A percentile compares a stretch with the other conserved stretches of the same genome.
phyloP scores from a whole-genome alignment of 2,329 filamentous ascomycete genomes.

The Penicillium sumatraense region DNA sequence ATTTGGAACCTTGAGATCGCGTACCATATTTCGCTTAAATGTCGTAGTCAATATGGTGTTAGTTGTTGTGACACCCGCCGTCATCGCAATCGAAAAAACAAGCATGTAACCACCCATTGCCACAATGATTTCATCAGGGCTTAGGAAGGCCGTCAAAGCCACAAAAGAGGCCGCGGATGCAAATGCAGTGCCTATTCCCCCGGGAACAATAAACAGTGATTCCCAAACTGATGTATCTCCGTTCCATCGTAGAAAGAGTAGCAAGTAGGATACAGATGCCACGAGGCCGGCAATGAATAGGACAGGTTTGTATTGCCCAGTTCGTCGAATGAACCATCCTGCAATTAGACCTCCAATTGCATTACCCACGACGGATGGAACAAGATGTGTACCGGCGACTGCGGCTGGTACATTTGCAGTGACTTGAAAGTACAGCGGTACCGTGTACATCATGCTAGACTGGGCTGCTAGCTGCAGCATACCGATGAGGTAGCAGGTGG shows the following conservation, averaged over 20 bases:
- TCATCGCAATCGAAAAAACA: background rate
- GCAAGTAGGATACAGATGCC: background rate
- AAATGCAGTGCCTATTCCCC: background rate
- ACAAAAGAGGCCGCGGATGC: background rate
- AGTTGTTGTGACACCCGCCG: background rate
- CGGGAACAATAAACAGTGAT: background rate
- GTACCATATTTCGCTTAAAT: background rate
- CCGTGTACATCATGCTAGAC: conserved; percentile 63
- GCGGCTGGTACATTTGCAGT: conserved; percentile 60
- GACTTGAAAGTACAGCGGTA: conserved; percentile 70
- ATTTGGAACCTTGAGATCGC: background rate
- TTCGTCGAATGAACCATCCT: conserved; percentile 1
- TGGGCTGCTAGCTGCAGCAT: conserved; percentile 60
- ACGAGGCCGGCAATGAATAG: background rate
- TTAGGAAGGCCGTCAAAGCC: background rate
- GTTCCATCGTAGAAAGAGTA: background rate
- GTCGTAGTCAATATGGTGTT: background rate
- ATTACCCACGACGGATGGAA: conserved; percentile 69
- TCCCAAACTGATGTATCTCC: background rate
- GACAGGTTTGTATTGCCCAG: background rate
- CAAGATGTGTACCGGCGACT: conserved; percentile 60
- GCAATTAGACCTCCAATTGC: conserved; percentile 35
- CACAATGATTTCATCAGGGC: background rate
- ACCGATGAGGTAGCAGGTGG: conserved; percentile 40
- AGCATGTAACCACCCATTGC: background rate